Evolutionary conservation across 169 alveolate species (phyloP).

Genomic region (Plasmodium blacklocki): DNA sequence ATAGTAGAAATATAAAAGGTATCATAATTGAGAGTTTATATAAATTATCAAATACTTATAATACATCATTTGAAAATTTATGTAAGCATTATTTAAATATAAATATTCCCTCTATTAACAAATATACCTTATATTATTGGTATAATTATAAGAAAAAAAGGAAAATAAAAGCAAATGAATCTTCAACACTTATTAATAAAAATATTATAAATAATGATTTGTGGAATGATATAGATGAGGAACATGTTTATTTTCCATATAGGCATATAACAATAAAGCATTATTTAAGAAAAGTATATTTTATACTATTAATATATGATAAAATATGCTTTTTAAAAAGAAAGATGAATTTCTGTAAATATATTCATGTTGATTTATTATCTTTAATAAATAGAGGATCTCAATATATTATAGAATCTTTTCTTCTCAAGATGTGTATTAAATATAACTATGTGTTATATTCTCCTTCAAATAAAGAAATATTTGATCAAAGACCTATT

Average conservation of each 20-base stretch:
- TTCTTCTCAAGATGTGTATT: conserved; percentile 72
- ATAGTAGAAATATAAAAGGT: conserved; percentile 73
- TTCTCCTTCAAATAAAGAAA: conserved; percentile 81
- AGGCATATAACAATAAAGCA: conserved; percentile 61
- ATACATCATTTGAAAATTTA: conserved; percentile 61
- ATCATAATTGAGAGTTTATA: conserved; percentile 50
- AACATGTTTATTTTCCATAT: conserved; percentile 46
- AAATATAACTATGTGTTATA: conserved; percentile 68
- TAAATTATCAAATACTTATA: conserved; percentile 23
- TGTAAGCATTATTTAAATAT: conserved; percentile 49
- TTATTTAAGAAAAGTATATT: conserved; percentile 36
- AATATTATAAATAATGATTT: neutral
- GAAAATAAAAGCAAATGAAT: neutral
- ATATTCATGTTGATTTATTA: conserved; percentile 76
- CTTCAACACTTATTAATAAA: neutral
- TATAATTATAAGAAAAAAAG: conserved; percentile 2
- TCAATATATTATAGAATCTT: conserved; percentile 78
- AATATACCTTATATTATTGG: conserved; percentile 34
- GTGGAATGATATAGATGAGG: neutral
- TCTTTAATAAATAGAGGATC: conserved; percentile 79
- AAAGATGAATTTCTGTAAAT: conserved; percentile 70
- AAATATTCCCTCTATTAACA: conserved; percentile 46
- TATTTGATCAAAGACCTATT: conserved; percentile 86
- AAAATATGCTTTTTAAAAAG: conserved; percentile 74
- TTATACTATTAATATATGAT: conserved; percentile 72